Evolutionary conservation across 352 stramenopile species (phyloP).

Genomic region (Phytopythium chamaehyphon): DNA sequence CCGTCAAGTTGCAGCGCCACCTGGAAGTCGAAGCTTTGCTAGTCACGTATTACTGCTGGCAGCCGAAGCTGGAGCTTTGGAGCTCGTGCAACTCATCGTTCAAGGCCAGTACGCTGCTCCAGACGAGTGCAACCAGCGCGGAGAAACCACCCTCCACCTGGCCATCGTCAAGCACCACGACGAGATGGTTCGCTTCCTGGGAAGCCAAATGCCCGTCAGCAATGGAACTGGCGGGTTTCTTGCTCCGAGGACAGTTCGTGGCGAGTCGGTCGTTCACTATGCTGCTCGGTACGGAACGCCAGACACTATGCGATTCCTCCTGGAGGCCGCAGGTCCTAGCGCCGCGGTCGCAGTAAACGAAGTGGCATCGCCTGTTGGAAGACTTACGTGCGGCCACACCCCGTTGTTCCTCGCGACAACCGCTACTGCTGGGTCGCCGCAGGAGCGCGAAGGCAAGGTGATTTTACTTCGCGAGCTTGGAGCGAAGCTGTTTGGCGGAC

Average conservation of each 20-base stretch:
- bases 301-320: slow-evolving; percentile 13
- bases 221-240: neutral
- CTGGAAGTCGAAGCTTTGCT: slow-evolving; percentile 11
- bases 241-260: slow-evolving; percentile 13
- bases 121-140: slow-evolving; percentile 23
- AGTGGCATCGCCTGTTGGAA: neutral
- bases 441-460: slow-evolving; percentile 1
- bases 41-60: slow-evolving; percentile 18
- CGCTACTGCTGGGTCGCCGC: neutral
- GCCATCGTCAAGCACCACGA: slow-evolving; percentile 22
- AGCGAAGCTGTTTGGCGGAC: slow-evolving; percentile 10
- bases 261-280: slow-evolving; percentile 27
- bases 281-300: slow-evolving; percentile 20
- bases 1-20: neutral
- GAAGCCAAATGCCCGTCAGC: slow-evolving; percentile 2
- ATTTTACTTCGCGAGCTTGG: slow-evolving; percentile 10
- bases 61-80: slow-evolving; percentile 18
- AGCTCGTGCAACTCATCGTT: slow-evolving; percentile 21
- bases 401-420: slow-evolving; percentile 3
- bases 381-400: neutral
- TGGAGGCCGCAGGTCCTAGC: neutral
- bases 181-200: slow-evolving; percentile 7
- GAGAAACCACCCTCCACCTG: slow-evolving; percentile 27
- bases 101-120: slow-evolving; percentile 20
- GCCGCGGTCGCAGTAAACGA: neutral